Evolutionary conservation across 2,329 filamentous ascomycete genomes (phyloP).

Genomic region (Aspergillus sergii): DNA sequence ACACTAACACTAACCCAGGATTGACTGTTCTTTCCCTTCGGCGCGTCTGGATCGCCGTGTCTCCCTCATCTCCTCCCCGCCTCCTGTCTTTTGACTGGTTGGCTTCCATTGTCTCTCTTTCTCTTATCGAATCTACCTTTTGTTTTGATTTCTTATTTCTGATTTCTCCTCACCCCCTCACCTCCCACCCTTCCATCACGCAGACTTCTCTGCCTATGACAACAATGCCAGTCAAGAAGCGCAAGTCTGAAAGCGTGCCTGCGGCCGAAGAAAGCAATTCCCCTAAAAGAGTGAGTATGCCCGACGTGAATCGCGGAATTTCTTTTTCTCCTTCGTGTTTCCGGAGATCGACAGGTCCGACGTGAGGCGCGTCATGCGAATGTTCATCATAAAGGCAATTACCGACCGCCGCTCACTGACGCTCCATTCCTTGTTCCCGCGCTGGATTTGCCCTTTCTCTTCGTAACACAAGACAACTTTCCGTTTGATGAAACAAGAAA

Average conservation of each 20-base stretch:
- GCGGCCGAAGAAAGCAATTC: conserved; percentile 22
- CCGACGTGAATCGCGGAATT: conserved; percentile 2
- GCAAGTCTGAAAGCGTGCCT: conserved; percentile 28
- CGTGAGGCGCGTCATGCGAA: conserved; percentile 15
- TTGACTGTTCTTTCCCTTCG: conserved; percentile 7
- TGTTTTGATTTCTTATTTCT: conserved; percentile 10
- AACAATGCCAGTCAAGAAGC: conserved; percentile 23
- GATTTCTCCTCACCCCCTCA: conserved; percentile 4
- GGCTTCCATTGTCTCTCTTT: conserved; percentile 3
- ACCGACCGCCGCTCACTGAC: conserved; percentile 15
- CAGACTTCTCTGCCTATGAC: background rate
- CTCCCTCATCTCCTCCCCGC: conserved; percentile 7
- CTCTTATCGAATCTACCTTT: background rate
- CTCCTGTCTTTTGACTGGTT: conserved; percentile 12
- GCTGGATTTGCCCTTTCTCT: conserved; percentile 8
- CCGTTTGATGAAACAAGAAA: background rate
- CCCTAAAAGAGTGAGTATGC: conserved; percentile 28
- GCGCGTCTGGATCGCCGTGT: conserved; percentile 16
- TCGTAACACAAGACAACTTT: background rate
- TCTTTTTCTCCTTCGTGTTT: background rate
- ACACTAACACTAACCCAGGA: background rate
- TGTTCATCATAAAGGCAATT: conserved; percentile 5
- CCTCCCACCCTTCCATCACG: conserved; percentile 3
- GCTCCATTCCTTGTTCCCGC: conserved; percentile 12
- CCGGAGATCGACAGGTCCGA: conserved; percentile 9